Evolutionary conservation across 2,329 filamentous ascomycete species (phyloP).

Genomic region (Pseudogymnoascus sp.): DNA sequence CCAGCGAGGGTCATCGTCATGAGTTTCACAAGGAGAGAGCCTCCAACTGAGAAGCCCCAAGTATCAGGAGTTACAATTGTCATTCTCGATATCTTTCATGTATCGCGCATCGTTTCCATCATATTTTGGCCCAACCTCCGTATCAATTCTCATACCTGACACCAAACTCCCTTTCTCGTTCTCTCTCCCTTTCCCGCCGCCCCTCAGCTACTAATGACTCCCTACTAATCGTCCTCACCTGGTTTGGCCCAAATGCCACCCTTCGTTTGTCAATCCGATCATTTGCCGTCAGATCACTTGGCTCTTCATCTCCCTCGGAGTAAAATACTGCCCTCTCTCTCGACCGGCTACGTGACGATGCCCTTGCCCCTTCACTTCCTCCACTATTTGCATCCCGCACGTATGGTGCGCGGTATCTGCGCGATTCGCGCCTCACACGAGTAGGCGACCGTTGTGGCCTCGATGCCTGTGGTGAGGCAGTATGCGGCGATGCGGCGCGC

Average conservation of each 20-base stretch:
- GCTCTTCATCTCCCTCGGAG: not conserved
- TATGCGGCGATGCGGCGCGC: not conserved
- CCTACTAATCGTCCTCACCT: not conserved
- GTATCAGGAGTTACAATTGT: not conserved
- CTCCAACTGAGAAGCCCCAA: not conserved
- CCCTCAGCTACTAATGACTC: not conserved
- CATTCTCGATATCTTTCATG: not conserved
- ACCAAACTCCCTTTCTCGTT: not conserved
- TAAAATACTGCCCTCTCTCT: not conserved
- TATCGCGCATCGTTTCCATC: not conserved
- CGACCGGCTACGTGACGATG: not conserved
- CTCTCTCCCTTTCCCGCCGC: not conserved
- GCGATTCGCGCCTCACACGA: not conserved
- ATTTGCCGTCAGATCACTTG: constrained; percentile 1
- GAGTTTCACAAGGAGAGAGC: no score
- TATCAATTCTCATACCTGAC: not conserved
- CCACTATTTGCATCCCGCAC: not conserved
- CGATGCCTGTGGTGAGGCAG: not conserved
- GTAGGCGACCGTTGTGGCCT: not conserved
- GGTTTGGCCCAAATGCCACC: not conserved
- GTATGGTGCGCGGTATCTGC: not conserved
- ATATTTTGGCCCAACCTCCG: not conserved
- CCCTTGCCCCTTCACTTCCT: not conserved
- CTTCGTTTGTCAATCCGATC: constrained; percentile 4
- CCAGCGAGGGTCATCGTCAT: no score